Percentiles rank a stretch among this genome's conserved stretches.
Evolutionary conservation across 179 eudicot species (phyloP).

Genomic region (Gypsophila paniculata): DNA sequence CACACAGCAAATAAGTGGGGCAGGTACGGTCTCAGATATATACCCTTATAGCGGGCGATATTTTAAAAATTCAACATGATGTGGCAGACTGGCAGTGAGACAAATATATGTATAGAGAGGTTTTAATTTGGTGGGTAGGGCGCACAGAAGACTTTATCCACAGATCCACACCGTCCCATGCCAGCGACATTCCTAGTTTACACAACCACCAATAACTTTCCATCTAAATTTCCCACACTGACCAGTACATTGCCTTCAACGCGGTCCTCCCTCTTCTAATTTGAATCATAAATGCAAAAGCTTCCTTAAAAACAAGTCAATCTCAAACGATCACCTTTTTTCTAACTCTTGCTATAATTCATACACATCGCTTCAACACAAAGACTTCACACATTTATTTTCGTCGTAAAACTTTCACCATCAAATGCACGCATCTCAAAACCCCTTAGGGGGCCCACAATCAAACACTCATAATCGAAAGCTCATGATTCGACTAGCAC

Average conservation of each 20-base stretch:
- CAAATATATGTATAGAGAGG: too few relatives aligned
- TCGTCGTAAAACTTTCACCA: not conserved
- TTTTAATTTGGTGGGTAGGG: too few relatives aligned
- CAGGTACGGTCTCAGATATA: too few relatives aligned
- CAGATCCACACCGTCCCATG: too few relatives aligned
- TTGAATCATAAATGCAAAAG: not conserved
- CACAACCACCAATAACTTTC: not conserved
- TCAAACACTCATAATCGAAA: not conserved
- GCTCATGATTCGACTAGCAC: conserved; percentile 2
- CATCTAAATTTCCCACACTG: not conserved
- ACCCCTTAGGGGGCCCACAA: conserved; percentile 16
- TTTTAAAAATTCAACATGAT: too few relatives aligned
- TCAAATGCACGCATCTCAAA: conserved; percentile 14
- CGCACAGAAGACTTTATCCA: too few relatives aligned
- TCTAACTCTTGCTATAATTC: not conserved
- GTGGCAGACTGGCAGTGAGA: too few relatives aligned
- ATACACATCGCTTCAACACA: conserved; percentile 2
- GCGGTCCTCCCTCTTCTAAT: not conserved
- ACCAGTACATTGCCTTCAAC: not conserved
- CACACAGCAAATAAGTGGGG: too few relatives aligned
- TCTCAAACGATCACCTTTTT: not conserved
- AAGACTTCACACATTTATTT: not conserved
- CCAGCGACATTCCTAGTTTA: too few relatives aligned
- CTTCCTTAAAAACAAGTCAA: not conserved
- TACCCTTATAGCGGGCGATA: too few relatives aligned